Evolutionary conservation across 2,329 filamentous ascomycete species (phyloP).

Genomic region (Penicillium aurantiogriseum): DNA sequence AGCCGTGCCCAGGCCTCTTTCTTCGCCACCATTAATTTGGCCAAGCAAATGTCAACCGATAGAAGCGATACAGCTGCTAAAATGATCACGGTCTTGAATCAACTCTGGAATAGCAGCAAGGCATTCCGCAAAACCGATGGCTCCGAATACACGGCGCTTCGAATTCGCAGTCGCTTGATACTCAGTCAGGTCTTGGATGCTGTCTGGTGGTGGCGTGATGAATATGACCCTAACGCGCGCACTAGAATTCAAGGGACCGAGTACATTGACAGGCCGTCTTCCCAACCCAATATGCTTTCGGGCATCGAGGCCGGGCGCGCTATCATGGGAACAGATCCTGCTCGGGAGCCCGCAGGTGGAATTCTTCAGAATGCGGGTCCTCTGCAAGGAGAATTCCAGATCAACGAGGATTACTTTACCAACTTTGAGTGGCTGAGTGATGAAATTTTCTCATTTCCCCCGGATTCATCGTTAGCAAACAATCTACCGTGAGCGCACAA

Average conservation of each 20-base stretch:
- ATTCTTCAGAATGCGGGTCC: constrained; percentile 1
- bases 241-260: constrained; percentile 13
- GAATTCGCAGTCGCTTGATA: constrained; percentile 41
- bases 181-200: constrained; percentile 40
- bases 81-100: constrained; percentile 34
- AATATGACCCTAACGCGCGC: constrained; percentile 35
- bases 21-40: constrained; percentile 40
- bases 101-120: constrained; percentile 43
- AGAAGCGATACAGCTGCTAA: constrained; percentile 38
- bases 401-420: constrained; percentile 41
- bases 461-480: constrained; percentile 21
- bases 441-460: constrained; percentile 29
- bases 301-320: constrained; percentile 11
- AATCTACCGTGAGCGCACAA: constrained; percentile 13
- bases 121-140: constrained; percentile 43
- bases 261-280: constrained; percentile 15
- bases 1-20: constrained; percentile 35
- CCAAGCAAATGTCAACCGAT: constrained; percentile 39
- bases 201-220: constrained; percentile 47
- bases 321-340: constrained; percentile 3
- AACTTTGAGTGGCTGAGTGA: constrained; percentile 42
- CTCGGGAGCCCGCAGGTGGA: constrained; percentile 4
- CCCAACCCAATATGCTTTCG: constrained; percentile 1
- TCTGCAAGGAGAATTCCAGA: constrained; percentile 23
- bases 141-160: constrained; percentile 33